Evolutionary conservation across 169 alveolate species (phyloP).

Genomic region (Cryptosporidium sp.): DNA sequence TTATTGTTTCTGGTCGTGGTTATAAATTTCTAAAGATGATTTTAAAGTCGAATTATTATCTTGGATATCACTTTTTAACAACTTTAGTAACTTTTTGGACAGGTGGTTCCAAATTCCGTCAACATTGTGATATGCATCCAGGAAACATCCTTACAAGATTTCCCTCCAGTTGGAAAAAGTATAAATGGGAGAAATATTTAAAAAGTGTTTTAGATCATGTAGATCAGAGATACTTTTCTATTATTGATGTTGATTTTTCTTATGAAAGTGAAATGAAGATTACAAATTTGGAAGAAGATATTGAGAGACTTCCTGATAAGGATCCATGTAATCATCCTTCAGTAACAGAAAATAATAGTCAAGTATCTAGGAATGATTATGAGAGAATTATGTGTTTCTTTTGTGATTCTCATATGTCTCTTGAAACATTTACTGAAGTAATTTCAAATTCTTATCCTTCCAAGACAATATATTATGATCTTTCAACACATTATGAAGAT

Average conservation of each 20-base stretch:
- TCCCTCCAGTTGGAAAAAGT: slow-evolving; percentile 32
- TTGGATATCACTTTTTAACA: slow-evolving; percentile 31
- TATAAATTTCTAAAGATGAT: not conserved
- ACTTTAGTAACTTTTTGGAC: slow-evolving; percentile 36
- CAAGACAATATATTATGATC: not conserved
- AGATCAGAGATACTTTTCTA: slow-evolving; percentile 23
- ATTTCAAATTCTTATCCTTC: slow-evolving; percentile 19
- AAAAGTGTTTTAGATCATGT: not conserved
- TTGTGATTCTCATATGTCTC: slow-evolving; percentile 11
- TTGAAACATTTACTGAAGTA: not conserved
- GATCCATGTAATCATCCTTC: slow-evolving; percentile 65
- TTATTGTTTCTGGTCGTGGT: slow-evolving; percentile 35
- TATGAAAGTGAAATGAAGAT: slow-evolving; percentile 58
- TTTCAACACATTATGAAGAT: not conserved
- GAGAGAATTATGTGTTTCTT: not conserved
- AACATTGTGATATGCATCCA: slow-evolving; percentile 60
- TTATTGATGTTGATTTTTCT: slow-evolving; percentile 50
- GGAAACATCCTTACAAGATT: slow-evolving; percentile 41
- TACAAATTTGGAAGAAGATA: slow-evolving; percentile 21
- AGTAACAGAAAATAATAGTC: slow-evolving; percentile 10
- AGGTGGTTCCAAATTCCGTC: slow-evolving; percentile 50
- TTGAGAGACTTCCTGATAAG: slow-evolving; percentile 38
- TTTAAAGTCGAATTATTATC: slow-evolving; percentile 9
- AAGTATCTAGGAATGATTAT: slow-evolving; percentile 39
- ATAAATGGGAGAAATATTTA: slow-evolving; percentile 18